These are phyloP conservation scores for Funneliformis geosporum DNA, from an alignment of 192 early-diverging fungal species.

Conservation along the genomic window DNA sequence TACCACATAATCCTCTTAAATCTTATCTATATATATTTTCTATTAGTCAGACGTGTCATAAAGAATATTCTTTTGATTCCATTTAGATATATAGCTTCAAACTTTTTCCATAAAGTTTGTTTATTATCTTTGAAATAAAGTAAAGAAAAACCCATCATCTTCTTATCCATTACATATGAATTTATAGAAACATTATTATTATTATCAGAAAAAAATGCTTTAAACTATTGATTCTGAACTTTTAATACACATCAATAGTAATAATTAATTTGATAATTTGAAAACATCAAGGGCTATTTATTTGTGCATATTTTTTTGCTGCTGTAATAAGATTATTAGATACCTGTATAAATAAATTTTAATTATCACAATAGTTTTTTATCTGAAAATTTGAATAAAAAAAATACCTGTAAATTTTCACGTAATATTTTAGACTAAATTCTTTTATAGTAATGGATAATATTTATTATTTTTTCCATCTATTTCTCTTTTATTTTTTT, in stretches of 20 bases:
- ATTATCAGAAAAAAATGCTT: constrained; percentile 2
- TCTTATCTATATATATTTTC: constrained; percentile 18
- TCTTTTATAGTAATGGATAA: not conserved
- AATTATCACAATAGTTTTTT: not conserved
- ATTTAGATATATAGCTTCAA: constrained; percentile 10
- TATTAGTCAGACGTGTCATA: not conserved
- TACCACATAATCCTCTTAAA: constrained; percentile 12
- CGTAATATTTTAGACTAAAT: not conserved
- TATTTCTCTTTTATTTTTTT: constrained; percentile 13
- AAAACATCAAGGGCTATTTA: constrained; percentile 3
- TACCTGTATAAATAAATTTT: constrained; percentile 3
- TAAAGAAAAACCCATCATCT: not conserved
- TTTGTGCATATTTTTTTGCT: constrained; percentile 12
- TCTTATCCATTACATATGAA: not conserved
- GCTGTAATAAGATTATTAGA: constrained; percentile 14
- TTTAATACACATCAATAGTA: not conserved
- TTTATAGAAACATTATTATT: constrained; percentile 9
- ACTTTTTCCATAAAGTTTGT: constrained; percentile 2
- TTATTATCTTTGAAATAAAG: constrained; percentile 11
- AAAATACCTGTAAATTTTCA: constrained; percentile 1
- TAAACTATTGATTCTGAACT: constrained; percentile 6
- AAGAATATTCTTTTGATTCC: constrained; percentile 6
- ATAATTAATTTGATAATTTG: constrained; percentile 1
- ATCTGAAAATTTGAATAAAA: not conserved
- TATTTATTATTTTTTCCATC: no score